Evolutionary conservation across 192 early-diverging fungal genomes (phyloP), one percentile per base, ranked within the genome.

Genomic region (Jimgerdemannia flammicorona): DNA sequence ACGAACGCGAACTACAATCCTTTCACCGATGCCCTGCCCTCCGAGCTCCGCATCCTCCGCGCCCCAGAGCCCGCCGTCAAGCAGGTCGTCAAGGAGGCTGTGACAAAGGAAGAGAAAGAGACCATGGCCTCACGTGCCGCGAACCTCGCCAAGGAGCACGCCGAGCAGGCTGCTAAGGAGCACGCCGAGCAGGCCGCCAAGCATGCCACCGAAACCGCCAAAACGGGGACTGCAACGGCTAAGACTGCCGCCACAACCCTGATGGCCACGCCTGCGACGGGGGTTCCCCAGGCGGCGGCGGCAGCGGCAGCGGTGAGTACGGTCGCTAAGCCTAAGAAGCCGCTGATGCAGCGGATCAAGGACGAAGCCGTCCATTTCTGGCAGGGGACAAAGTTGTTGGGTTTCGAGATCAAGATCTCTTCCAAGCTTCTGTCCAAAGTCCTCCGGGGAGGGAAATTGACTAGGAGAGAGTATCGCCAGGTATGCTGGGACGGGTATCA

Each of bases 361-460:
- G 90, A 93, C 39, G 97, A 99, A 83, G 84, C 89, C 9, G 80
- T 90, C 67, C 97, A 98, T 82, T 94, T 95, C 84, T 97, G 95
- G 95, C 89, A 97, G 71, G 96, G 96, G 3, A 93, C 92, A 9
- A 95, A 96, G 83, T 87, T 99, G 14, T 82, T 99, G 66, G 94
- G 93, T 2, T 87, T 94, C 43, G 97, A 99, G 81, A 89, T 94
- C 71, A 89, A 87, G 74, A 92, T 99, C 70, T 97, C 95, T 66
- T 88, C 89, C 17, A 85, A 90, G 70, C 86, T 98, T 18, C 85
- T 94, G 40, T 77, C 80, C 66, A 94, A 94, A 75, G 74, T 98
- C 9, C 80, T 90, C 63, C 85, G 90, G 72, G 97, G 97, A 54
- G 83, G 88, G 17, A 85, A 87, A 69, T 89, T 98, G 66, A 93